phyloP scores from a whole-genome alignment of 139 green algal genomes.

The Micromonas commoda region DNA sequence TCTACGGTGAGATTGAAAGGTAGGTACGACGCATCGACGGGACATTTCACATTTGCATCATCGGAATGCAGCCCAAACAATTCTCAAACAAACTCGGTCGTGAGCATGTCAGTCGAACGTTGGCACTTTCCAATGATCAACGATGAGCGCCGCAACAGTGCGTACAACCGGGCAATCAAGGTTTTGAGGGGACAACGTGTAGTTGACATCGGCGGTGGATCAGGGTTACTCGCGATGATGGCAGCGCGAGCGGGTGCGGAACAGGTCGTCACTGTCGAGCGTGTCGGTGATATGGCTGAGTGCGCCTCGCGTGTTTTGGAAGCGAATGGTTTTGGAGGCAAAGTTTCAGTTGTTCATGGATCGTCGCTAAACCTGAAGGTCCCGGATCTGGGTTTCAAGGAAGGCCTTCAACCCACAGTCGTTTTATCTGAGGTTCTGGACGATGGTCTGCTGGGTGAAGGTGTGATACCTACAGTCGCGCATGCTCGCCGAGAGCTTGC shows the following conservation, averaged over 20 bases:
- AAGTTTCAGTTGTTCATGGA: not conserved
- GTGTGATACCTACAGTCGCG: constrained; percentile 13
- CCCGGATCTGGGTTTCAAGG: not conserved
- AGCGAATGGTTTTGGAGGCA: not conserved
- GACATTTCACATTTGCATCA: not conserved
- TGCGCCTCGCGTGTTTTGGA: not conserved
- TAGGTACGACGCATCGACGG: not conserved
- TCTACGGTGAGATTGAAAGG: not conserved
- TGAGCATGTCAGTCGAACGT: constrained; percentile 7
- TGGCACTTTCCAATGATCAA: constrained; percentile 80
- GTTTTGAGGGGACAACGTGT: not conserved
- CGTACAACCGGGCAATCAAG: constrained; percentile 57
- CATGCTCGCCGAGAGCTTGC: not conserved
- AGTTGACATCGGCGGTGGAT: constrained; percentile 65
- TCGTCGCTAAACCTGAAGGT: not conserved
- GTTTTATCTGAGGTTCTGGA: constrained; percentile 24
- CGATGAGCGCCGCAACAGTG: constrained; percentile 55
- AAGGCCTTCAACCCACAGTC: not conserved
- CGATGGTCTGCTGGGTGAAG: constrained; percentile 17
- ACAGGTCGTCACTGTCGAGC: constrained; percentile 46
- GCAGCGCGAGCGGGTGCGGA: constrained; percentile 51
- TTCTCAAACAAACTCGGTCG: too few relatives aligned
- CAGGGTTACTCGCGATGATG: constrained; percentile 69
- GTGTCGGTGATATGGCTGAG: constrained; percentile 55
- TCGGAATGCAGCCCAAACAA: too few relatives aligned